Conservation (phyloP, 495 filamentous ascomycete genomes). For the Aspergillus haitiensis region DNA sequence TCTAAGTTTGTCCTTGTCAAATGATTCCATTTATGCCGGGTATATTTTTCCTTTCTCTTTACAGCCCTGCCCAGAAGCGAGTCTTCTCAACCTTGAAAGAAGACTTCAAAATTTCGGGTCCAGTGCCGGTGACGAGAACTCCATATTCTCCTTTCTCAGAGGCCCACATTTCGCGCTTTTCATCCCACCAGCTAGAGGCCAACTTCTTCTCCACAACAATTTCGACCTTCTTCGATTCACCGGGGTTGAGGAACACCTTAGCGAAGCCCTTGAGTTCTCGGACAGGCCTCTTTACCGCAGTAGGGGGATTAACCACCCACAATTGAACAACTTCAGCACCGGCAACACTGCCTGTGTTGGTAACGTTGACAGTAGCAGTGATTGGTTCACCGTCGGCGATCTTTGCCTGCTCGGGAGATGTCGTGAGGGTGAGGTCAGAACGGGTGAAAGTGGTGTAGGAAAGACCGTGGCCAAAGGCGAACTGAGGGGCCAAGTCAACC, state of each 20-base stretch:
- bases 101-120: conserved; percentile 41
- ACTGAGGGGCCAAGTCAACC: conserved; percentile 61
- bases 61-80: conserved; percentile 56
- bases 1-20: not conserved
- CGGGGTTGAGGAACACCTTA: conserved; percentile 69
- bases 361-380: conserved; percentile 62
- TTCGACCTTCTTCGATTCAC: conserved; percentile 66
- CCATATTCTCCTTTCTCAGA: conserved; percentile 74
- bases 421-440: conserved; percentile 55
- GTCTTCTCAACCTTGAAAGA: conserved; percentile 56
- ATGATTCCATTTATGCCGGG: not conserved
- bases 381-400: conserved; percentile 49
- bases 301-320: conserved; percentile 62
- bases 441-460: conserved; percentile 79
- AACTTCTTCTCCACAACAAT: conserved; percentile 69
- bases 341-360: conserved; percentile 62
- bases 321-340: conserved; percentile 81
- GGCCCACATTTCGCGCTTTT: conserved; percentile 67
- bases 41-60: conserved; percentile 7
- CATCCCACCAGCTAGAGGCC: conserved; percentile 80
- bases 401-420: conserved; percentile 32
- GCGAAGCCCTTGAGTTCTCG: conserved; percentile 80
- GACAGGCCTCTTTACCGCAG: conserved; percentile 61
- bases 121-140: conserved; percentile 61
- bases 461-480: conserved; percentile 81